These are phyloP conservation scores for Castanea mollissima DNA, from an alignment of 306 rosid species.

Conservation along the genomic window DNA sequence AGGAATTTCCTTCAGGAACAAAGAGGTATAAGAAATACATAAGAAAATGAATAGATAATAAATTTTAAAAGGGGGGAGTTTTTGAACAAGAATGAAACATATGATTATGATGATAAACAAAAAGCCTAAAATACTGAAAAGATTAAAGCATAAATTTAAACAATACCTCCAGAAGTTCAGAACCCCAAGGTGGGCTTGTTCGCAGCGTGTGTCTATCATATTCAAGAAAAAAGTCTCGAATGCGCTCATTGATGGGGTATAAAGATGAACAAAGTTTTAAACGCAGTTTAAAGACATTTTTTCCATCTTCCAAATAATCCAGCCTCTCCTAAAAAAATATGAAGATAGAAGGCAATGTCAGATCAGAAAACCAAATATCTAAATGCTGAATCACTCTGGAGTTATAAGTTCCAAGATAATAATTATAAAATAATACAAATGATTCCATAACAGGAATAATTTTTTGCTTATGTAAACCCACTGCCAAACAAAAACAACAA, in stretches of 20 bases:
- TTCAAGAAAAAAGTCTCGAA: conserved; percentile 94
- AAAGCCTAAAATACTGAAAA: background rate
- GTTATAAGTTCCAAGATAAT: background rate
- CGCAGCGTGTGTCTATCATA: conserved; percentile 98
- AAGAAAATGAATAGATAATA: background rate
- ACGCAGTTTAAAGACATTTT: conserved; percentile 86
- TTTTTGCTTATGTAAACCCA: background rate
- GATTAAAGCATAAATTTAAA: conserved; percentile 14
- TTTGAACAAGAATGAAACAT: background rate
- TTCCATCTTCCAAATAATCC: conserved; percentile 98
- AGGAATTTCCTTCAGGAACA: background rate
- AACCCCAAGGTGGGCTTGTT: conserved; percentile 99
- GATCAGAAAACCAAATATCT: background rate
- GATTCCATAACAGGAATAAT: background rate
- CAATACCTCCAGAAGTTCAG: conserved; percentile 95
- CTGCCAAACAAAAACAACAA: too few species aligned
- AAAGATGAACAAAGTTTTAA: conserved; percentile 87
- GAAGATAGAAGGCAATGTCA: conserved; percentile 23
- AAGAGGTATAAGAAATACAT: background rate
- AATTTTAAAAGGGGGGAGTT: too few species aligned
- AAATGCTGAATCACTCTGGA: background rate
- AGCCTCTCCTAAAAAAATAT: conserved; percentile 73
- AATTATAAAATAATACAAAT: background rate
- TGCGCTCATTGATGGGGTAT: conserved; percentile 90
- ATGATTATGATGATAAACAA: background rate